These are phyloP conservation scores for Cyanophora paradoxa DNA, from an alignment of 78 protist species.

Conservation along the genomic window DNA sequence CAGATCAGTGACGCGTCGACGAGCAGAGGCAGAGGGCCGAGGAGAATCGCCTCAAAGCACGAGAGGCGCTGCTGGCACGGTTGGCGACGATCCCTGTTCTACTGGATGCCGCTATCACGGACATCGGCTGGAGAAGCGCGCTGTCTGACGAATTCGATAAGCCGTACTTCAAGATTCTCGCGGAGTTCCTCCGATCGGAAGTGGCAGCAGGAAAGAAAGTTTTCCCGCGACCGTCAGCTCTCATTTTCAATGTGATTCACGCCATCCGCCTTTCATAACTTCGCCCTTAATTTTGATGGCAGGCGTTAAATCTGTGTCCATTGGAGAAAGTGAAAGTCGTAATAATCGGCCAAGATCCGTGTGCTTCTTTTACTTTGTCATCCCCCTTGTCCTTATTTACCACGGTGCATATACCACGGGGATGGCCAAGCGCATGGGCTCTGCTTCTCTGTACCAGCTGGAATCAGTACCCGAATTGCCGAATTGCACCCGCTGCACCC, in stretches of 20 bases:
- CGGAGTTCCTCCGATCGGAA: background rate
- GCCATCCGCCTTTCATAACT: too few relatives aligned
- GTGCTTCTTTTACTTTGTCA: too few relatives aligned
- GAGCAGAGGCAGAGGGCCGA: too few relatives aligned
- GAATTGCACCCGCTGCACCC: too few relatives aligned
- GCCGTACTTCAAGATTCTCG: background rate
- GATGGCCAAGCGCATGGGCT: constrained; percentile 23
- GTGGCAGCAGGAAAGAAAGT: background rate
- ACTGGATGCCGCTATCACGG: too few relatives aligned
- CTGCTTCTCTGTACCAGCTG: constrained; percentile 7
- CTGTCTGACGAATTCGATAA: constrained; percentile 7
- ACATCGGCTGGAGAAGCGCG: background rate
- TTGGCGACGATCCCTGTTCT: too few relatives aligned
- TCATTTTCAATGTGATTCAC: background rate
- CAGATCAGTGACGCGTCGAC: too few relatives aligned
- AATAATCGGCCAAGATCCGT: background rate
- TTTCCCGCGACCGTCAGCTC: background rate
- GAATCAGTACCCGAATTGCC: too few relatives aligned
- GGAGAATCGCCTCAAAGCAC: too few relatives aligned
- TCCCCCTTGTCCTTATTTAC: background rate
- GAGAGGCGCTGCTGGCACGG: too few relatives aligned
- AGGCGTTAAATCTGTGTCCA: too few relatives aligned
- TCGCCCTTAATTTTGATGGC: too few relatives aligned
- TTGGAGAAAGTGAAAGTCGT: constrained; percentile 9
- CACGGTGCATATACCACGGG: constrained; percentile 5